Evolutionary conservation across 805 yeast species (phyloP), one percentile per base, ranked within the genome.

Genomic region (Lipomyces orientalis): DNA sequence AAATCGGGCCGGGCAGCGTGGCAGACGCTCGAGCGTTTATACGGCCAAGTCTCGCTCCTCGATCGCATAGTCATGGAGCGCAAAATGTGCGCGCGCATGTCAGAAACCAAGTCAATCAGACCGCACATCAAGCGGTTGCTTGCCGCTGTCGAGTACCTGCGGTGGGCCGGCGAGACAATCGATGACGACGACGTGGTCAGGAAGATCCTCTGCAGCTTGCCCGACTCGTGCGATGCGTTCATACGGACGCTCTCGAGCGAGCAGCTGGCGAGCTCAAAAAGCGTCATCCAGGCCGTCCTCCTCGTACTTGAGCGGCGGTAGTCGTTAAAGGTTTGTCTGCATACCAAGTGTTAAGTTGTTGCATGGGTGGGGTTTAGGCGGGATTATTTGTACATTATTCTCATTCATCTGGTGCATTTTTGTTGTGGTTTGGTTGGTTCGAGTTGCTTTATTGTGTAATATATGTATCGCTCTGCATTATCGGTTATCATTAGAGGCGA

Each of bases 31-130:
- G 63, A 61, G 10, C 39, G 46, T 7, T 12, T 8, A 1, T 67
- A 51, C 33, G 70, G 68, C 12, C n/a, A 31, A 12, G 56, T 46
- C n/a, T 49, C 70, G 2, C 58, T 64, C 5, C 52, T 46, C 22
- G 67, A 67, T 60, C 59, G 63, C 14, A 60, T 64, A 16, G 4
- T 7, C 1, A 51, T 60, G 51, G 70, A 67, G 19, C 64, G 70
- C 19, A 56, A 49, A 16, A 49, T 61, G 12, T 54, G 60, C 19
- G 35, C 54, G 6, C 65, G 62, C 16, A 49, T 64, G 61, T 29
- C 16, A 19, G 49, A 43, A 16, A 55, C 54, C 35, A 61, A 57
- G 33, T 29, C 60, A 8, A 22, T 64, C 16, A 52, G 61, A 1
- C 19, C 14, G 16, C 61, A 61, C 29, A 62, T 64, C 12, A 19